phyloP scores from a whole-genome alignment of 2,329 filamentous ascomycete species.

The Aspergillus glaucus region DNA sequence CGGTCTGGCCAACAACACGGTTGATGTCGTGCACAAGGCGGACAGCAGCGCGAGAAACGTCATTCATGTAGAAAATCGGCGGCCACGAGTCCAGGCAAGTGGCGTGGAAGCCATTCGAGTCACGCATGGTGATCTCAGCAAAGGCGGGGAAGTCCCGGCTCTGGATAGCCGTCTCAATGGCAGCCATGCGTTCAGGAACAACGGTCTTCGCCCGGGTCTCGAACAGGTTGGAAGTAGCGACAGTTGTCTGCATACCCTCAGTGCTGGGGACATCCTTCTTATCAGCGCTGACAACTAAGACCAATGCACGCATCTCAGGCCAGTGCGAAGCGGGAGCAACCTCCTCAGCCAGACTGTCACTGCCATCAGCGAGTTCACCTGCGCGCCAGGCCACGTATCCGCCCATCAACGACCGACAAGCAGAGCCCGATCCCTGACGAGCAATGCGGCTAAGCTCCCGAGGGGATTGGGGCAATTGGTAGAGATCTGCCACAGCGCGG shows the following conservation, averaged over 20 bases:
- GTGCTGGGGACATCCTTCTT: slow-evolving; percentile 95
- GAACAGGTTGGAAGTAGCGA: slow-evolving; percentile 86
- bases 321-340: slow-evolving; percentile 86
- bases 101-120: slow-evolving; percentile 95
- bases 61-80: slow-evolving; percentile 98
- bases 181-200: slow-evolving; percentile 74
- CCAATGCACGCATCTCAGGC: slow-evolving; percentile 88
- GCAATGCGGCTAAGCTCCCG: slow-evolving; percentile 83
- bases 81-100: slow-evolving; percentile 92
- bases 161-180: slow-evolving; percentile 76
- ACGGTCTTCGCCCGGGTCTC: slow-evolving; percentile 65
- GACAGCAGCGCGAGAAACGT: slow-evolving; percentile 80
- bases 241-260: slow-evolving; percentile 94
- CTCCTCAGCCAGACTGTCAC: slow-evolving; percentile 80
- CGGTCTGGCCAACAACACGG: slow-evolving; percentile 63
- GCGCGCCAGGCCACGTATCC: slow-evolving; percentile 94
- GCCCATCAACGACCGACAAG: slow-evolving; percentile 86
- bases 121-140: slow-evolving; percentile 87
- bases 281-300: slow-evolving; percentile 84
- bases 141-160: slow-evolving; percentile 78
- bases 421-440: slow-evolving; percentile 87
- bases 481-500: slow-evolving; percentile 81
- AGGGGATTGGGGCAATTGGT: slow-evolving; percentile 72
- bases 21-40: slow-evolving; percentile 88
- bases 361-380: slow-evolving; percentile 68